Evolutionary conservation across 1,284 basidiomycete genomes (phyloP), one percentile per base, ranked within the genome.

Genomic region (Wallemia hederae): DNA sequence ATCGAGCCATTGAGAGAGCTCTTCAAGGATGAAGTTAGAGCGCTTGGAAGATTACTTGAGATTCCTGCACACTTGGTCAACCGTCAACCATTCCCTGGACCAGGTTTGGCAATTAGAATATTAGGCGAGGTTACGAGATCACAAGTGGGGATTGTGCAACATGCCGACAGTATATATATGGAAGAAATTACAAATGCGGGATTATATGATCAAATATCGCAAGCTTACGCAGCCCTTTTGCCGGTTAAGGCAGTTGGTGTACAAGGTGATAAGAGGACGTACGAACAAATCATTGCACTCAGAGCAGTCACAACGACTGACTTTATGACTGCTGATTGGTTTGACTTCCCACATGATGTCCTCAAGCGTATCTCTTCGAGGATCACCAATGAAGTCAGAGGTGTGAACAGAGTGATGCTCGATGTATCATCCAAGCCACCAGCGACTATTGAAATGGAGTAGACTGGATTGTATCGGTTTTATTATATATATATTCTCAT

Each of bases 11-110:
- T 99, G 58, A 78, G 94, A 34, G 94, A 98, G 74, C 77, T 99
- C 25, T 99, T 99, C 80, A 98, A 98, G 77, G 90, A 89, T 86
- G 94, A 99, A 73, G 94, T 98, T 58, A 83, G 94, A 62, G 85
- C 82, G 0, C 79, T 98, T 61, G 94, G 94, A 61, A 80, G 85
- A 62, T 76, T 98, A 22, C 79, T 99, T 61, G 77, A 79, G 63
- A 99, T 99, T 66, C 92, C 94, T 27, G 81, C 81, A 2, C 87
- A 87, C 64, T 79, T 98, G 55, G 92, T 98, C 27, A 86, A 89
- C 65, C 81, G 94, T 5, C 94, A 99, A 72, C 94, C 94, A n/a
- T 98, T 98, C 81, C 94, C 94, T 24, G 94, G 92, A 1, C 94
- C 94, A 1, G 94, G 92, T 60, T 81, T 98, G 57, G 92, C 94